Evolutionary conservation across 1,284 basidiomycete genomes (phyloP).

Genomic region (Puccinia horiana): DNA sequence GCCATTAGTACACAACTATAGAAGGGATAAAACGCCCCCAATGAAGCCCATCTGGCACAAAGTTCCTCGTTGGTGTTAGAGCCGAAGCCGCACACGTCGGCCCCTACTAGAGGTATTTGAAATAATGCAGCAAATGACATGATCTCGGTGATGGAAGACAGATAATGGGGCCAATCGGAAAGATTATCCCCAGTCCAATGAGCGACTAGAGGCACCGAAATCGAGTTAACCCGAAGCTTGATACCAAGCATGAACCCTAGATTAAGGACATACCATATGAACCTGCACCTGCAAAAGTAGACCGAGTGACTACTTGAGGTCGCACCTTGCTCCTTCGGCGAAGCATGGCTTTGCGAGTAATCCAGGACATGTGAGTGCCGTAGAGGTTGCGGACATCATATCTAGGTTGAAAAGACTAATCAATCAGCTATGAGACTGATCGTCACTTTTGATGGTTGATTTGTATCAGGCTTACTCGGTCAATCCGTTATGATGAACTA

Average conservation of each 20-base stretch:
- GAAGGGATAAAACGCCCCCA: constrained; percentile 73
- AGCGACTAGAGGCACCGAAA: background rate
- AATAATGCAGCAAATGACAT: constrained; percentile 67
- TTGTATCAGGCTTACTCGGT: constrained; percentile 67
- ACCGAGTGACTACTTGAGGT: constrained; percentile 71
- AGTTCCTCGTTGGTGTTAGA: constrained; percentile 67
- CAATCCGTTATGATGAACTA: constrained; percentile 67
- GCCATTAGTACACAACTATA: constrained; percentile 61
- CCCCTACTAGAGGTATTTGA: constrained; percentile 71
- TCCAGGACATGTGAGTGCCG: constrained; percentile 71
- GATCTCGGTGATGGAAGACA: constrained; percentile 67
- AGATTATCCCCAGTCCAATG: constrained; percentile 45
- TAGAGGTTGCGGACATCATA: constrained; percentile 66
- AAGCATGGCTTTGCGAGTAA: constrained; percentile 68
- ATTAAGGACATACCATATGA: constrained; percentile 67
- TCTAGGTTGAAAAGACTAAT: background rate
- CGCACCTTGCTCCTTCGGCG: constrained; percentile 58
- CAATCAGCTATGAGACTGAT: constrained; percentile 38
- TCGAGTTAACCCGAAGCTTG: constrained; percentile 59
- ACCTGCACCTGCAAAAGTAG: constrained; percentile 71
- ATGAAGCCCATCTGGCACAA: constrained; percentile 72
- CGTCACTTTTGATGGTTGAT: background rate
- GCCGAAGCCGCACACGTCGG: constrained; percentile 66
- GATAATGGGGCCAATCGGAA: constrained; percentile 51
- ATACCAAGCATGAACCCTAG: constrained; percentile 62